Evolutionary conservation across 192 early-diverging fungal species (phyloP).

Genomic region (Backusella morwellensis): DNA sequence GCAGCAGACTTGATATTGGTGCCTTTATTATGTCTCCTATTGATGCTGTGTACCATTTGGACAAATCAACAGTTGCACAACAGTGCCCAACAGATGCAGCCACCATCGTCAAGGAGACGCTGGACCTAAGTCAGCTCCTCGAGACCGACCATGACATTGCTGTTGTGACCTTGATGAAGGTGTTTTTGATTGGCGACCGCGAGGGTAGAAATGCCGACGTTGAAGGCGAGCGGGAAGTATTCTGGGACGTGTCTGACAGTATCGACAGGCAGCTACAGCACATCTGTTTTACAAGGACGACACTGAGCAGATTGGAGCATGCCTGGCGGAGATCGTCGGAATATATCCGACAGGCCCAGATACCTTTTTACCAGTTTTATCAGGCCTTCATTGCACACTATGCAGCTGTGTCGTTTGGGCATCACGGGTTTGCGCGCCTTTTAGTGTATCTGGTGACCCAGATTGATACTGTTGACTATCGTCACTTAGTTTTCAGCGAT

Average conservation of each 20-base stretch:
- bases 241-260: conserved; percentile 23
- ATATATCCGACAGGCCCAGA: conserved; percentile 31
- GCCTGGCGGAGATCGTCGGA: conserved; percentile 31
- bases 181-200: conserved; percentile 32
- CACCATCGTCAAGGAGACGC: not conserved
- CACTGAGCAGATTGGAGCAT: conserved; percentile 11
- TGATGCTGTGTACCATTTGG: conserved; percentile 37
- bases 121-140: not conserved
- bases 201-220: conserved; percentile 21
- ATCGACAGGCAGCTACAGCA: conserved; percentile 18
- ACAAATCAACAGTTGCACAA: conserved; percentile 24
- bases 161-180: conserved; percentile 30
- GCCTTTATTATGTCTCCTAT: conserved; percentile 31
- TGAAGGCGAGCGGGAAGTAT: conserved; percentile 26
- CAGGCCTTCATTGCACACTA: conserved; percentile 35
- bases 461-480: conserved; percentile 24
- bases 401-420: conserved; percentile 34
- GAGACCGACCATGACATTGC: conserved; percentile 6
- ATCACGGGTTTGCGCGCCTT: conserved; percentile 28
- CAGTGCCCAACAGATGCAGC: not conserved
- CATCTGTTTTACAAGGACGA: not conserved
- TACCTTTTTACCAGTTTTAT: conserved; percentile 41
- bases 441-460: conserved; percentile 22
- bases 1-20: not conserved
- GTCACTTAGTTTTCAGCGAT: conserved; percentile 29